Conservation (phyloP, 306 rosid species). For the Coriaria nepalensis region DNA sequence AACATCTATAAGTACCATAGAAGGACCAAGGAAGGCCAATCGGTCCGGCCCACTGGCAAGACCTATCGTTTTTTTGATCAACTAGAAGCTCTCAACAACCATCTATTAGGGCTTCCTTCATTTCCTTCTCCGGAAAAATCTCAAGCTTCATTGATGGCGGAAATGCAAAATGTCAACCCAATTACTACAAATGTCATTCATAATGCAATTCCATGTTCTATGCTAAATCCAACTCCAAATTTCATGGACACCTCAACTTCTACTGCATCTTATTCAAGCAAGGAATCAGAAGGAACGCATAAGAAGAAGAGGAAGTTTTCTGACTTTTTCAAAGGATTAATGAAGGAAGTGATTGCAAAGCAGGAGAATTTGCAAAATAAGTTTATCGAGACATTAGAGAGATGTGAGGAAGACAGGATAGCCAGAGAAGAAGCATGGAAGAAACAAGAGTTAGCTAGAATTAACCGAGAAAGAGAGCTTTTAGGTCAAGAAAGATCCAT, state of each 20-base stretch:
- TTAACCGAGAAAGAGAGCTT: constrained; percentile 42
- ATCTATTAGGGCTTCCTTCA: constrained; percentile 10
- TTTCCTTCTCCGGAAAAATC: constrained; percentile 10
- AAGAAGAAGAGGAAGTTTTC: constrained; percentile 40
- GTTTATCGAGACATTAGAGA: constrained; percentile 51
- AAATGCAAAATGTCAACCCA: constrained; percentile 10
- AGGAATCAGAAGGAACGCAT: constrained; percentile 24
- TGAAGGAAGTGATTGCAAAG: constrained; percentile 55
- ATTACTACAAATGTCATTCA: constrained; percentile 16
- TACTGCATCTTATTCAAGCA: constrained; percentile 26
- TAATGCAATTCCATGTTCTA: constrained; percentile 42
- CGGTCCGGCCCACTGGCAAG: constrained; percentile 32
- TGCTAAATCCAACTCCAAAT: constrained; percentile 24
- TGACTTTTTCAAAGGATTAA: constrained; percentile 38
- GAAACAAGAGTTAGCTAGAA: constrained; percentile 45
- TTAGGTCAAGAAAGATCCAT: constrained; percentile 61
- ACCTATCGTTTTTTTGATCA: constrained; percentile 58
- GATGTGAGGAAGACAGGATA: constrained; percentile 49
- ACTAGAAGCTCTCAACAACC: constrained; percentile 44
- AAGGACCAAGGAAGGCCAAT: constrained; percentile 50
- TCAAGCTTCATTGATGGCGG: constrained; percentile 8
- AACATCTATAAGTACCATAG: constrained; percentile 73
- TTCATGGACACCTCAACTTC: constrained; percentile 23
- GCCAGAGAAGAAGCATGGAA: constrained; percentile 71
- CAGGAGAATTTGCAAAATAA: constrained; percentile 58